These are phyloP conservation scores for Linum tenue DNA, from an alignment of 345 rosid species.

Conservation along the genomic window DNA sequence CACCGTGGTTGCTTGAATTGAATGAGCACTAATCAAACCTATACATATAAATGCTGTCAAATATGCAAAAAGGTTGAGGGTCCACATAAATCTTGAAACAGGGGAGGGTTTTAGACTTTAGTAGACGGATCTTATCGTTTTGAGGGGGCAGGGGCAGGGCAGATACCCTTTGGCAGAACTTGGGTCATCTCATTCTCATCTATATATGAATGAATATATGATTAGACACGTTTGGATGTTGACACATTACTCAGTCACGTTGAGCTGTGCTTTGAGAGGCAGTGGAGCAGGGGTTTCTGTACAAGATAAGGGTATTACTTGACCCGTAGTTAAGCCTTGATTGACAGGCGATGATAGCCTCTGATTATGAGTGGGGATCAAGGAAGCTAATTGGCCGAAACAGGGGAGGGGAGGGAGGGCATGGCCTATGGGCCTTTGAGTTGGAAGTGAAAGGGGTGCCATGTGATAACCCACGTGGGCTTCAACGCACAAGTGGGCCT, in stretches of 20 bases:
- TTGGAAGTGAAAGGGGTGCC: neutral
- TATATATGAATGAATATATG: too few relatives aligned
- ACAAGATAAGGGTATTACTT: neutral
- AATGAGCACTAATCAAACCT: too few relatives aligned
- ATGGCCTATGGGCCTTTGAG: neutral
- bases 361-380: neutral
- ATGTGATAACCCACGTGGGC: neutral
- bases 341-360: neutral
- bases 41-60: neutral
- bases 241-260: too few relatives aligned
- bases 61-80: too few relatives aligned
- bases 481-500: neutral
- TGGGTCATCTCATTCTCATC: too few relatives aligned
- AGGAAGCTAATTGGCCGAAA: neutral
- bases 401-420: neutral
- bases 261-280: neutral
- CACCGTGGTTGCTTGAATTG: too few relatives aligned
- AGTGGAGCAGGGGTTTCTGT: neutral
- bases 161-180: neutral
- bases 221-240: too few relatives aligned
- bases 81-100: neutral
- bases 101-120: neutral
- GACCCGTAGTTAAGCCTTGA: too few relatives aligned
- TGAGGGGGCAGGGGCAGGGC: neutral
- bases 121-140: too few relatives aligned